Base-by-base conservation (phyloP, 2,329 filamentous ascomycete genomes). In the Fusarium algeriense region DNA sequence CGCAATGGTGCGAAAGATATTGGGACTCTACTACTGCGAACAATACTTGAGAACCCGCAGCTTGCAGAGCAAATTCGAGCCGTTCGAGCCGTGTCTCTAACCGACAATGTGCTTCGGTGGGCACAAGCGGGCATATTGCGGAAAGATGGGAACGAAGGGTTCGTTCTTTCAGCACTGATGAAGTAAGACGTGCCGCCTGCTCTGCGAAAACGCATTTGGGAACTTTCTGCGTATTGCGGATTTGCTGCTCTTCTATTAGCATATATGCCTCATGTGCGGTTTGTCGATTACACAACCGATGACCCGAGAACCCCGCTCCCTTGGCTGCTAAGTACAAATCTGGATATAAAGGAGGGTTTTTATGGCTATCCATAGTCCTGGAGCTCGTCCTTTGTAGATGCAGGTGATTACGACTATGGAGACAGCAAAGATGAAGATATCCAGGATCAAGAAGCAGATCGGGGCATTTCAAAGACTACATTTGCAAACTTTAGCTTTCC, bases 221-320 rank as follows among this genome's bases (percentile, higher is more conserved):
- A 7, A 17, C 0, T 2, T 3, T 8, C 46, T 8, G 3, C 11
- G 10, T 1, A 1, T 4, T 10, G 4, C 14, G 53, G 58, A 10
- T 20, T 43, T 12, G 58, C 57, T 45, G 41, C 50, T 15, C 46
- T 67, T 7, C 6, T 26, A 5, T 5, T 71, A 4, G 37, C 66
- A 8, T 45, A 38, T 15, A 70, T 46, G 41, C 55, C 58, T 26
- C 35, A 50, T 1, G 12, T 61, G 9, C 43, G 53, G 30, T 20
- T 61, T 4, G 30, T 67, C 15, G 61, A 64, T 10, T 60, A 20
- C 30, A 60, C 60, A 9, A 17, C 49, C 0, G 3, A 2, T 4
- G 0, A 11, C 6, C 2, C 0, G 1, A 1, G 1, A 3, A 20
- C 5, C 3, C 12, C 26, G 1, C 26, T 63, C 0, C 50, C 34